Evolutionary conservation across 805 yeast genomes (phyloP), one percentile per base, ranked within the genome.

Genomic region (Metschnikowia arizonensis): DNA sequence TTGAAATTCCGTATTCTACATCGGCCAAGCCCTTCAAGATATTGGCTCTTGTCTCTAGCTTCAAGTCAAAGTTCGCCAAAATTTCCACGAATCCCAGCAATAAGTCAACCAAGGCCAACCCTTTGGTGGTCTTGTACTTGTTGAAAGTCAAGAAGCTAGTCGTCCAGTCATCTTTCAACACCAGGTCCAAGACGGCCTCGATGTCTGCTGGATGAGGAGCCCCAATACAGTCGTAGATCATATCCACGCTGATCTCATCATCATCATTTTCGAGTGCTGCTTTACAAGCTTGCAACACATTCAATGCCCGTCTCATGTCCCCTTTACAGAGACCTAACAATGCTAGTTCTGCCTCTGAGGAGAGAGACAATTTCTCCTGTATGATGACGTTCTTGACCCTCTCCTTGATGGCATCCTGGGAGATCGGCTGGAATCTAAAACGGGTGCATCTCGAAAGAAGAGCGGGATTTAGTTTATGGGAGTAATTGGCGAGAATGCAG

Each of bases 381-480:
- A 77, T 75, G 39, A 88, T 74, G 7, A 93, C 97, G 48, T 77
- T 73, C 38, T 77, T 69, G 24, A 91, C 69, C 44, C 96, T 78
- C 28, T 76, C 79, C 49, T 75, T 74, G 21, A 91, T 81, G 1
- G 97, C 88, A 2, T 69, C 76, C 41, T 74, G 72, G 1, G 81
- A 66, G 43, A 93, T 69, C 3, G 99, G 99, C 35, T 86, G 79
- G 67, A 93, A 93, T 56, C 99, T 74, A 72, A 93, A 95, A 55
- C 97, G 72, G 6, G 99, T 93, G 64, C 99, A 93, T 64, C 99
- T 80, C 33, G 97, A 88, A 40, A 91, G 67, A 54, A 93, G 76
- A 0, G 99, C 99, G 1, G 99, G 98, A 49, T 91, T 91, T 56
- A 93, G 71, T 59, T 93, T 93, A 70, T 93, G 97, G 2, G 97